phyloP scores from a whole-genome alignment of 352 stramenopile genomes.

The Globisporangium canariense region DNA sequence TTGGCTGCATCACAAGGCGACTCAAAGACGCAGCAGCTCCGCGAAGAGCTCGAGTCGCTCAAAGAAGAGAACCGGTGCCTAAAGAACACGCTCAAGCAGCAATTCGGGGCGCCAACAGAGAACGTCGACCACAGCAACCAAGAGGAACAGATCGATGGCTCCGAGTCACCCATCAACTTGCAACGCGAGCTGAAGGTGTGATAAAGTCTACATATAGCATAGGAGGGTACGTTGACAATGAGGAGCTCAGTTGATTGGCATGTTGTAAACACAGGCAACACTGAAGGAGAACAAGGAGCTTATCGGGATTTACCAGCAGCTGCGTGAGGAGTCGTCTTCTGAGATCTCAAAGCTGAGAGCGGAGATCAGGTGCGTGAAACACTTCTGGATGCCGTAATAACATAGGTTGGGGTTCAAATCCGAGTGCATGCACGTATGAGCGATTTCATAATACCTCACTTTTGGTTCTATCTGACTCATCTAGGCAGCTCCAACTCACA shows the following conservation, averaged over 20 bases:
- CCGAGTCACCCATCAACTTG: slow-evolving; percentile 32
- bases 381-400: neutral
- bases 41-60: slow-evolving; percentile 42
- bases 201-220: neutral
- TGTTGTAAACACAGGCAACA: slow-evolving; percentile 30
- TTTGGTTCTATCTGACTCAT: neutral
- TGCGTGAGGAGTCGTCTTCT: slow-evolving; percentile 46
- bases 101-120: slow-evolving; percentile 27
- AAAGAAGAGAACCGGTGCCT: slow-evolving; percentile 64
- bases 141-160: neutral
- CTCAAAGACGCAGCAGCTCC: slow-evolving; percentile 19
- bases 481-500: slow-evolving; percentile 9
- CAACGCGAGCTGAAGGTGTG: slow-evolving; percentile 44
- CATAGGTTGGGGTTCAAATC: too few relatives aligned
- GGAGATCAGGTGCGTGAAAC: slow-evolving; percentile 49
- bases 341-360: slow-evolving; percentile 46
- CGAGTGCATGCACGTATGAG: too few relatives aligned
- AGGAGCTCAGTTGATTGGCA: neutral
- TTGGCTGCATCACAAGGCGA: slow-evolving; percentile 20
- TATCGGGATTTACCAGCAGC: slow-evolving; percentile 66
- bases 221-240: too few relatives aligned
- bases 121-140: slow-evolving; percentile 18
- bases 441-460: too few relatives aligned
- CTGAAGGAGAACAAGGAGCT: slow-evolving; percentile 76
- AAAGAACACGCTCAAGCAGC: slow-evolving; percentile 62